A percentile compares a stretch with the other conserved stretches of the same genome.
Evolutionary conservation across 2,329 filamentous ascomycete species (phyloP).

Genomic region (Aureobasidium mangrovei): DNA sequence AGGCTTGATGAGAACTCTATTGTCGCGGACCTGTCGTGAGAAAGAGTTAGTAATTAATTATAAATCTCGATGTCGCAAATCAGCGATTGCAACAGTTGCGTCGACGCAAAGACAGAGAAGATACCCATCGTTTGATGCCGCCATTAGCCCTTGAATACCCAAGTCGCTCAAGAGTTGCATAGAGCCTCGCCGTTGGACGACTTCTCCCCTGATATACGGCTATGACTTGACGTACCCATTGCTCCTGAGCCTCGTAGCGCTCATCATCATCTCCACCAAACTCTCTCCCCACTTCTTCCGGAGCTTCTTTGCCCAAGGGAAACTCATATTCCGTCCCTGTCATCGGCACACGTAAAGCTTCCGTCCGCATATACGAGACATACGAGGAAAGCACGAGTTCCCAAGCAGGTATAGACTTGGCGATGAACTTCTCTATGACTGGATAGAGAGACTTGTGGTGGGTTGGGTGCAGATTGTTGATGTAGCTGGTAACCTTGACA

Average conservation of each 20-base stretch:
- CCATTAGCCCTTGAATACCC: not conserved
- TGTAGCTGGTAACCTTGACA: conserved; percentile 23
- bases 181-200: not conserved
- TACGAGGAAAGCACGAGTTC: conserved; percentile 14
- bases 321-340: not conserved
- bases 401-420: conserved; percentile 23
- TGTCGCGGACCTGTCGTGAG: not conserved
- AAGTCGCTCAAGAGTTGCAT: not conserved
- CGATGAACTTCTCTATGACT: conserved; percentile 21
- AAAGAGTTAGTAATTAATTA: not conserved
- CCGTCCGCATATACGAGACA: not conserved
- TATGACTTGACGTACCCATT: conserved; percentile 3
- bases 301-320: conserved; percentile 2
- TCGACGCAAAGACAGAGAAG: not conserved
- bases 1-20: conserved; percentile 1
- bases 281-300: conserved; percentile 1
- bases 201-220: not conserved
- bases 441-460: conserved; percentile 20
- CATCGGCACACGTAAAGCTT: not conserved
- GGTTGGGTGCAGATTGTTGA: conserved; percentile 25
- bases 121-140: not conserved
- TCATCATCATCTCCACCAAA: conserved; percentile 1
- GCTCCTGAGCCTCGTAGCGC: not conserved
- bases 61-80: too few species aligned
- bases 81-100: too few species aligned